Evolutionary conservation across 2,329 filamentous ascomycete genomes (phyloP), one percentile per base, ranked within the genome.

Genomic region (Cladophialophora chaetospira): DNA sequence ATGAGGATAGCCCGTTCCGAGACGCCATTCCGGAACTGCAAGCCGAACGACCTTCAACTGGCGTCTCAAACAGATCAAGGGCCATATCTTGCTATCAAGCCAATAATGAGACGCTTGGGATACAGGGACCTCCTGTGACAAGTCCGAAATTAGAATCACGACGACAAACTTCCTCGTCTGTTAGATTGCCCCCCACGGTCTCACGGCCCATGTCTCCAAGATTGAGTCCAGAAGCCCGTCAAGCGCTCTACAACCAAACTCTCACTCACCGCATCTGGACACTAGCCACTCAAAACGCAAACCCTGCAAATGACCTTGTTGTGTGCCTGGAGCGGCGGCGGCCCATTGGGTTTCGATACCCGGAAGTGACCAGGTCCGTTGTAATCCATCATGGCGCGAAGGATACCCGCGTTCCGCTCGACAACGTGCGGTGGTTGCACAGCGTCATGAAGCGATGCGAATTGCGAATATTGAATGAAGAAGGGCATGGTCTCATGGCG

Each of bases 401-500:
- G 66, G 94, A 99, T 68, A 91, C 88, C 5, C 84, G 94, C 21
- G 94, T 99, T 1, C 94, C 94, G 0, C 88, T 96, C 11, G 94
- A 96, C 55, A 99, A 99, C 68, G 91, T 97, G 19, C 83, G 88
- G 63, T 99, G 94, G 94, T 81, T 99, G 5, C 92, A 91, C 57
- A 92, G 92, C 73, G 89, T 89, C 38, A 97, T 99, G 92, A 85
- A 89, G 26, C 82, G 89, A 45, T 97, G 93, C 71, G 94, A 97
- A 71, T 90, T 99, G 11, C 81, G 93, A 4, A 85, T 97, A 4
- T 79, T 99, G 2, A 89, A 96, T 64, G 91, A 89, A 4, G 93
- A 99, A 72, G 91, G 92, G 2, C 94, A 99, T 69, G 93, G 94
- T 0, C 77, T 99, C 21, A 99, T 99, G 94, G 94, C 94, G 0